These are phyloP conservation scores for Ogataea paraovalis DNA, from an alignment of 805 yeast genomes.

Conservation along the genomic window DNA sequence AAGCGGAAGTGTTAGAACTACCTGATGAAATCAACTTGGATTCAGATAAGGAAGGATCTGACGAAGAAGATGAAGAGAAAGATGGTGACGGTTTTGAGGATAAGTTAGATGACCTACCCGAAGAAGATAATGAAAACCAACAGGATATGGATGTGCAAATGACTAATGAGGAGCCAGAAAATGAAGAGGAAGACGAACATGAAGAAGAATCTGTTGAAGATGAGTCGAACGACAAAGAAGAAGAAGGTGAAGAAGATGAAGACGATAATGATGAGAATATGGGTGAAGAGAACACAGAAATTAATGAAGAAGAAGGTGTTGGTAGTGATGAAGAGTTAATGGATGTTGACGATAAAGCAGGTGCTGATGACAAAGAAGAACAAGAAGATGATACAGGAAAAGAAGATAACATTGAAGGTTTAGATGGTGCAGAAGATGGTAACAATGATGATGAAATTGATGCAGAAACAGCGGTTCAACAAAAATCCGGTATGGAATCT, in stretches of 20 bases:
- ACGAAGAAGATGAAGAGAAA: conserved; percentile 32
- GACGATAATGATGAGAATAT: conserved; percentile 20
- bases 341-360: conserved; percentile 21
- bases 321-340: conserved; percentile 31
- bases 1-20: conserved; percentile 79
- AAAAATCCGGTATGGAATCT: conserved; percentile 31
- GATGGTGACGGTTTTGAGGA: conserved; percentile 30
- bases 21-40: conserved; percentile 93
- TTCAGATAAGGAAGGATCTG: conserved; percentile 61
- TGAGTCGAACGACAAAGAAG: conserved; percentile 17
- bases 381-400: conserved; percentile 33
- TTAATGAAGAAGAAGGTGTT: conserved; percentile 28
- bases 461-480: conserved; percentile 33
- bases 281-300: conserved; percentile 17
- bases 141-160: conserved; percentile 23
- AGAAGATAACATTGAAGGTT: conserved; percentile 28
- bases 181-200: conserved; percentile 25
- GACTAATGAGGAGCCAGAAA: conserved; percentile 28
- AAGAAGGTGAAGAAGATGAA: conserved; percentile 25
- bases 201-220: conserved; percentile 31
- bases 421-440: conserved; percentile 31
- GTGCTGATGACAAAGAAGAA: conserved; percentile 22
- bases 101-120: conserved; percentile 14
- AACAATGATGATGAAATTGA: conserved; percentile 30
- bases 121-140: conserved; percentile 24